These are phyloP conservation scores for Nicotiana noctiflora DNA, from an alignment of 257 asterid genomes.

Conservation along the genomic window DNA sequence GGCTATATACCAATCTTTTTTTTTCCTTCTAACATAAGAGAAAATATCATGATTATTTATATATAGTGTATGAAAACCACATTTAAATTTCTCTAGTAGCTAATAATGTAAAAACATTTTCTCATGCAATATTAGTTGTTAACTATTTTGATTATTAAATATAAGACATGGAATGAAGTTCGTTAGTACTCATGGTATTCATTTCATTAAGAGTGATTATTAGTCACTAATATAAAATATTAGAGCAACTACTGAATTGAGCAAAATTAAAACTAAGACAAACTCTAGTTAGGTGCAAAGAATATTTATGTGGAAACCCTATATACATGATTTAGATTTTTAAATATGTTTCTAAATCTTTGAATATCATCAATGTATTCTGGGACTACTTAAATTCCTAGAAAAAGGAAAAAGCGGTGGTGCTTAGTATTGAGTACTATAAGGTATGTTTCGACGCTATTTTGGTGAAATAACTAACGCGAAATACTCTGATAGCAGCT, in stretches of 20 bases:
- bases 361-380: background rate
- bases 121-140: background rate
- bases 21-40: background rate
- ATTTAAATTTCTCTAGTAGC: background rate
- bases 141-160: background rate
- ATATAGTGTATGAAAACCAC: background rate
- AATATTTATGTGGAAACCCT: no score
- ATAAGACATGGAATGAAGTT: background rate
- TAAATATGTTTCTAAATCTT: background rate
- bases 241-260: background rate
- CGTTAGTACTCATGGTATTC: background rate
- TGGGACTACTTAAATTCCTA: background rate
- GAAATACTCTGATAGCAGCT: background rate
- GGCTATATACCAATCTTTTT: no score
- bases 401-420: background rate
- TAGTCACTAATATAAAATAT: background rate
- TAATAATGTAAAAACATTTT: background rate
- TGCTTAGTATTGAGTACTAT: background rate
- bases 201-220: background rate
- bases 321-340: background rate
- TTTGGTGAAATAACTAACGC: background rate
- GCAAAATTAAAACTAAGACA: no score
- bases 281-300: no score
- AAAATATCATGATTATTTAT: background rate
- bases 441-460: background rate